phyloP scores from a whole-genome alignment of 345 rosid species.

The Bruguiera gymnorhiza region DNA sequence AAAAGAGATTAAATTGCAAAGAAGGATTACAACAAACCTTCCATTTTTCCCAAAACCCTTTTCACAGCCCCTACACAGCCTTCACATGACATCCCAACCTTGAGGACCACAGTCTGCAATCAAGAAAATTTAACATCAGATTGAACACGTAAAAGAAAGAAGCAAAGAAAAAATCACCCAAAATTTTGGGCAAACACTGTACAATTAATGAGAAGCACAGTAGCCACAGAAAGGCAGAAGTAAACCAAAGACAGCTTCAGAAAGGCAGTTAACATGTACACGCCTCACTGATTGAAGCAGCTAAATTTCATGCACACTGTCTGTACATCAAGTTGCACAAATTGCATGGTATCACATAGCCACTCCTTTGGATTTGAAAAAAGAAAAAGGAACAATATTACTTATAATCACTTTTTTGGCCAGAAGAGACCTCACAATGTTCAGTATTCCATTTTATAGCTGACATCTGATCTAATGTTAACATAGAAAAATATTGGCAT shows the following conservation, averaged over 20 bases:
- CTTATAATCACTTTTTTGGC: too few relatives aligned
- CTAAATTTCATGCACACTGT: not conserved
- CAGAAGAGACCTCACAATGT: too few relatives aligned
- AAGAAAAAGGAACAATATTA: too few relatives aligned
- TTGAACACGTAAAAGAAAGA: not conserved
- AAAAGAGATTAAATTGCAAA: not conserved
- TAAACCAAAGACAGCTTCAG: too few relatives aligned
- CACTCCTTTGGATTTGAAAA: not conserved
- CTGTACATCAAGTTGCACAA: not conserved
- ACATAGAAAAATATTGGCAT: too few relatives aligned
- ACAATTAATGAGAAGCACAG: too few relatives aligned
- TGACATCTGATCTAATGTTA: too few relatives aligned
- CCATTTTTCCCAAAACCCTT: slow-evolving; percentile 80
- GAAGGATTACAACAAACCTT: slow-evolving; percentile 43
- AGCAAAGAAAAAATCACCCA: not conserved
- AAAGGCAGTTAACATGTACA: too few relatives aligned
- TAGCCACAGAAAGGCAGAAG: too few relatives aligned
- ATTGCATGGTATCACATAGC: not conserved
- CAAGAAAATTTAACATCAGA: slow-evolving; percentile 9
- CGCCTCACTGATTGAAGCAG: not conserved
- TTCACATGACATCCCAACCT: slow-evolving; percentile 76
- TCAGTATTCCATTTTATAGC: too few relatives aligned
- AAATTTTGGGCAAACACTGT: not conserved
- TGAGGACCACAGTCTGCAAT: slow-evolving; percentile 69
- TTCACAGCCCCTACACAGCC: slow-evolving; percentile 82